Percentiles rank a stretch among this genome's conserved stretches.
Conservation (phyloP, 345 rosid species). For the Moricandia arvensis region DNA sequence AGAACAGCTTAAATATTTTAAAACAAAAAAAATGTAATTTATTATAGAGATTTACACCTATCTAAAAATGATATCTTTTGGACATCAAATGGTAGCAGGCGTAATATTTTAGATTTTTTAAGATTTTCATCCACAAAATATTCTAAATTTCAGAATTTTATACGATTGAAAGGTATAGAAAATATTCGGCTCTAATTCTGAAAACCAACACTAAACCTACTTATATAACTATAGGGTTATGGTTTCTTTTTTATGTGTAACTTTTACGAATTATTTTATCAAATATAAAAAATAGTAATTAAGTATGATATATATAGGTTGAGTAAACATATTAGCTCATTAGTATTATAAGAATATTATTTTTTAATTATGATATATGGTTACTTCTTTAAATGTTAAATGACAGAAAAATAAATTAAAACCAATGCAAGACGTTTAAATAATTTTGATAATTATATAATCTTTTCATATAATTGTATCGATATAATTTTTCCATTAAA, state of each 20-base stretch:
- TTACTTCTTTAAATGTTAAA: too few species aligned
- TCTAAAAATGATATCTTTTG: too few species aligned
- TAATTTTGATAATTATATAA: too few species aligned
- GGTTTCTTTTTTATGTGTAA: background rate
- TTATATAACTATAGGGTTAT: background rate
- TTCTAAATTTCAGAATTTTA: background rate
- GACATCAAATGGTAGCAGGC: background rate
- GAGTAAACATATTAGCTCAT: background rate
- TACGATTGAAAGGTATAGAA: too few species aligned
- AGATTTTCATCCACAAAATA: background rate
- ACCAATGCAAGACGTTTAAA: too few species aligned
- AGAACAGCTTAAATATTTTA: too few species aligned
- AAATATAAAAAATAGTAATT: background rate
- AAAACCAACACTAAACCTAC: background rate
- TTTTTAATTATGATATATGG: too few species aligned
- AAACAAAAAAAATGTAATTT: too few species aligned
- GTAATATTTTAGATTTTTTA: too few species aligned
- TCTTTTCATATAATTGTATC: too few species aligned
- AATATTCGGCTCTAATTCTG: background rate
- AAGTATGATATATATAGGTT: background rate
- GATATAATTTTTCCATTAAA: too few species aligned
- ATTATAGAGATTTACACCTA: background rate
- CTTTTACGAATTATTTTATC: background rate
- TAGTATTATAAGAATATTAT: background rate
- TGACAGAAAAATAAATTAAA: too few species aligned